Base-by-base conservation (phyloP, 1,139 yeast genomes). In the Hansenula lynferdii region DNA sequence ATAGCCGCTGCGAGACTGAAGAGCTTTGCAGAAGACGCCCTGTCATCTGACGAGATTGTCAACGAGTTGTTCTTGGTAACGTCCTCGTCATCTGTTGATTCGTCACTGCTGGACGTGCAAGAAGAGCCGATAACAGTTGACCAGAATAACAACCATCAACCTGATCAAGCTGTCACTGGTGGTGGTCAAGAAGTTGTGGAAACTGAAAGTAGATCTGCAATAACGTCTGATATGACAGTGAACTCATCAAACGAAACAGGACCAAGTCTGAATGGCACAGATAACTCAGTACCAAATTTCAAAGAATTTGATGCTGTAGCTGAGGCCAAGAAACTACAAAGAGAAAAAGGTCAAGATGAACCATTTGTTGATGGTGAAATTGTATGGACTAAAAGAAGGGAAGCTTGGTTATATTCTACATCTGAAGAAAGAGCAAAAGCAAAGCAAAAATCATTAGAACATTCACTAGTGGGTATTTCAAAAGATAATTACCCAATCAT, bases 341-440 rank as follows among this genome's bases (percentile, higher is more conserved):
- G 51, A 23, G 31, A 40, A 6, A 43, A 48, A 1, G 53, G 42
- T 14, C 17, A 22, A 17, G 39, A 28, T n/a, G 42, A 33, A 12
- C 64, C 64, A 5, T 65, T 65, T 37, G 49, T 50, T 28, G 52
- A 67, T 5, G 89, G 85, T 6, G 69, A 69, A 19, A 56, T 60
- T 5, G 64, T 81, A 19, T 84, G 89, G 90, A 70, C 71, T 38
- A 61, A 65, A 41, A 72, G 86, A 44, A 65, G 89, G 38, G 54
- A 58, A 9, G 68, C 75, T 38, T 83, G 94, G 94, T 56, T 72
- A 21, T 59, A 58, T 20, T 60, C 65, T 12, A 47, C 64, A 0
- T 50, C 53, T 2, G 60, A 51, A 32, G 53, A 48, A 37, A 38
- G 24, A 20, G 37, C 36, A 21, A 41, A 37, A 25, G 49, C 47